Conservation (phyloP, 148 eudicot genomes). For the Spergularia bocconei region DNA sequence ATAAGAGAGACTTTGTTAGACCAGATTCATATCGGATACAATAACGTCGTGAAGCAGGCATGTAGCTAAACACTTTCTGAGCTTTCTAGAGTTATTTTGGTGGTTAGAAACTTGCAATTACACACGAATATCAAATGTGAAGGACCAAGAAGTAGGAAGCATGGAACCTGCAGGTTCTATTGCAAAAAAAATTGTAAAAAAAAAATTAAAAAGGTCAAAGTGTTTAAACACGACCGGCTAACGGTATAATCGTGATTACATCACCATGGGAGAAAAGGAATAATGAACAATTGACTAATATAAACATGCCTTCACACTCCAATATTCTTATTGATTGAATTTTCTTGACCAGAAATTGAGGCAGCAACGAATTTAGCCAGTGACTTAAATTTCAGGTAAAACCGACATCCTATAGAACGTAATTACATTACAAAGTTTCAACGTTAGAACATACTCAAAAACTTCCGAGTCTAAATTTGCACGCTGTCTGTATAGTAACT, state of each 20-base stretch:
- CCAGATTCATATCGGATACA: too few relatives aligned
- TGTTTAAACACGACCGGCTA: conserved; percentile 9
- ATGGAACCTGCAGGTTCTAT: not conserved
- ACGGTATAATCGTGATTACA: conserved; percentile 9
- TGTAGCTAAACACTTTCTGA: too few relatives aligned
- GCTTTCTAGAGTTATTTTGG: not conserved
- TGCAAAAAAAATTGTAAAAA: not conserved
- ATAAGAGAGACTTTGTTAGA: too few relatives aligned
- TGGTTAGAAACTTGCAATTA: not conserved
- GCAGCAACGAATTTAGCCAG: not conserved
- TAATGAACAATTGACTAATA: not conserved
- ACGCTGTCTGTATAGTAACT: too few relatives aligned
- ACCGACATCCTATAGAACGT: too few relatives aligned
- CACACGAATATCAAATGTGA: too few relatives aligned
- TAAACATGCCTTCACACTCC: conserved; percentile 3
- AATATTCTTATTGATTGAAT: not conserved
- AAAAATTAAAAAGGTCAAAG: not conserved
- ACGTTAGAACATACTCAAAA: too few relatives aligned
- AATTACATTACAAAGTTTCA: too few relatives aligned
- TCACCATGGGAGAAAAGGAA: not conserved
- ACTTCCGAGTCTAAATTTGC: too few relatives aligned
- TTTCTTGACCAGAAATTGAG: not conserved
- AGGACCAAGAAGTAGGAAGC: not conserved
- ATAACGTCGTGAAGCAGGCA: too few relatives aligned
- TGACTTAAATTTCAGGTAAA: too few relatives aligned